These are phyloP conservation scores for Cutaneotrichosporon arboriforme DNA, from an alignment of 1,284 basidiomycete species.

Conservation along the genomic window DNA sequence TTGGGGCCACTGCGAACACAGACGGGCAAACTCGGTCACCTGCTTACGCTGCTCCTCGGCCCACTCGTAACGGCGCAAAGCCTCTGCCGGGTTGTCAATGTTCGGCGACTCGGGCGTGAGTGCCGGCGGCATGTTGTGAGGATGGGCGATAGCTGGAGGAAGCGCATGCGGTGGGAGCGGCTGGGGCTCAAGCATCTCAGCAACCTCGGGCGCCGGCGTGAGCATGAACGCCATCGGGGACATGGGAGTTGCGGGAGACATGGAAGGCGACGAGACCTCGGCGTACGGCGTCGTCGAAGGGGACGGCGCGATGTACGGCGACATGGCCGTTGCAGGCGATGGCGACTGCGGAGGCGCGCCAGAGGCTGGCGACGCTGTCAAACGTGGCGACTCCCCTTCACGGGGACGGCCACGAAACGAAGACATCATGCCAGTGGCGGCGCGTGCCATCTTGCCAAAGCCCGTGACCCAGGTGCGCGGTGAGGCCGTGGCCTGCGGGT, in stretches of 20 bases:
- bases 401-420: constrained; percentile 16
- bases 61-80: constrained; percentile 27
- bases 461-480: constrained; percentile 34
- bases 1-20: constrained; percentile 61
- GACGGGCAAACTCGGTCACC: constrained; percentile 35
- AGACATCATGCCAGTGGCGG: constrained; percentile 30
- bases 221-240: constrained; percentile 16
- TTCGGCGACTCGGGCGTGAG: constrained; percentile 14
- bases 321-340: constrained; percentile 1
- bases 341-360: not conserved
- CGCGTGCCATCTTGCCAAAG: constrained; percentile 41
- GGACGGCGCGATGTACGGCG: constrained; percentile 1
- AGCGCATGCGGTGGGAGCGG: constrained; percentile 13
- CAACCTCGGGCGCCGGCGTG: constrained; percentile 16
- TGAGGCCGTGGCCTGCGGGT: constrained; percentile 8
- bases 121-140: constrained; percentile 19
- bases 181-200: constrained; percentile 13
- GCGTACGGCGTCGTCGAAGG: constrained; percentile 9
- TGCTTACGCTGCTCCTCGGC: constrained; percentile 29
- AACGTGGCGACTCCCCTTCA: constrained; percentile 16
- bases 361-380: constrained; percentile 6
- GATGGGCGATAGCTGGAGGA: constrained; percentile 16
- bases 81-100: constrained; percentile 19
- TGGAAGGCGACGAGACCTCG: constrained; percentile 4
- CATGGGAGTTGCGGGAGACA: constrained; percentile 2